These are phyloP conservation scores for Tricholoma sp. DNA, from an alignment of 768 basidiomycete genomes.

Conservation along the genomic window DNA sequence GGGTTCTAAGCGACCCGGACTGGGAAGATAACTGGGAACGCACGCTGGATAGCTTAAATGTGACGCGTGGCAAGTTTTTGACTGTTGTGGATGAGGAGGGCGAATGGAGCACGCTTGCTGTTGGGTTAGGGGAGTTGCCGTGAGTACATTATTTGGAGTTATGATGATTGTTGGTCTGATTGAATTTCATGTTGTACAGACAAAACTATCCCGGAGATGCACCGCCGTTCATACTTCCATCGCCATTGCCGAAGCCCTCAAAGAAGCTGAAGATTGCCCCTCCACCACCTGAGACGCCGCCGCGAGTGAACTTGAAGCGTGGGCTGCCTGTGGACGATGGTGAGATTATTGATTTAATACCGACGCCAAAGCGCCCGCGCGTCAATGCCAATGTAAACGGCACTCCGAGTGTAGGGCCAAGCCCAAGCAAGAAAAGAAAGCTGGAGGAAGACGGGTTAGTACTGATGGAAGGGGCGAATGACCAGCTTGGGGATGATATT, in stretches of 20 bases:
- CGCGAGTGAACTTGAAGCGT: constrained; percentile 46
- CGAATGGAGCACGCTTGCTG: constrained; percentile 62
- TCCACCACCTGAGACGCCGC: constrained; percentile 36
- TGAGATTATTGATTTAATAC: constrained; percentile 50
- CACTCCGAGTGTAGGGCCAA: constrained; percentile 19
- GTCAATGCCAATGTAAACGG: constrained; percentile 21
- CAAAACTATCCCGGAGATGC: constrained; percentile 49
- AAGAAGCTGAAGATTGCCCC: constrained; percentile 35
- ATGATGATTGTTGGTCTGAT: background rate
- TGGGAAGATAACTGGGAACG: constrained; percentile 85
- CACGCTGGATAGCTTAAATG: constrained; percentile 76
- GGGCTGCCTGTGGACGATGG: constrained; percentile 51
- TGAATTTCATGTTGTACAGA: constrained; percentile 28
- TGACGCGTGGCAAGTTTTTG: constrained; percentile 81
- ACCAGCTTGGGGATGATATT: constrained; percentile 49
- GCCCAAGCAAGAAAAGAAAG: constrained; percentile 59
- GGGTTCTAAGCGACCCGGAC: constrained; percentile 87
- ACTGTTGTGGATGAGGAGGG: constrained; percentile 87
- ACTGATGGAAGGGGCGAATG: constrained; percentile 54
- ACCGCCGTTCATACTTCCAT: constrained; percentile 57
- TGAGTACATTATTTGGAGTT: constrained; percentile 35
- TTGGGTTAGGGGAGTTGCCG: constrained; percentile 68
- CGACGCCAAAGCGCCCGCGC: constrained; percentile 45
- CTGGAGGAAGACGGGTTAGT: constrained; percentile 75
- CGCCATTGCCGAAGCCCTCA: constrained; percentile 55